These are phyloP conservation scores for Talaromyces borbonicus DNA, from an alignment of 495 filamentous ascomycete genomes.

Conservation along the genomic window DNA sequence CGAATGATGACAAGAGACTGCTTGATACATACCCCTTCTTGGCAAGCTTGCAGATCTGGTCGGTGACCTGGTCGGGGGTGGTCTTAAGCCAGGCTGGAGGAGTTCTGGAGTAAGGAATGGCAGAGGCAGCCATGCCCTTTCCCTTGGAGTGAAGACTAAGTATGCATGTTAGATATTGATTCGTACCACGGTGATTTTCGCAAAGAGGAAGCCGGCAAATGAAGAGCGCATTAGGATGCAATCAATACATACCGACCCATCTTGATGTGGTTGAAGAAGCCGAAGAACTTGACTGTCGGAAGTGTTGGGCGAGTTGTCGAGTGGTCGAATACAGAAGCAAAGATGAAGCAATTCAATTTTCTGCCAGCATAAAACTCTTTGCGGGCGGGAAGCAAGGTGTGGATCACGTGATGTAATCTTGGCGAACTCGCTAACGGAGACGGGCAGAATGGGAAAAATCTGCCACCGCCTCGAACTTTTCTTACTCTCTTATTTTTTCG, in stretches of 20 bases:
- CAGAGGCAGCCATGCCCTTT: constrained; percentile 94
- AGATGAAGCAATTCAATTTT: too few relatives aligned
- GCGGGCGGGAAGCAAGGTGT: constrained; percentile 7
- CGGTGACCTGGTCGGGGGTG: constrained; percentile 81
- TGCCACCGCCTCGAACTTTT: not conserved
- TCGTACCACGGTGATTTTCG: constrained; percentile 1
- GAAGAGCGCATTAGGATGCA: too few relatives aligned
- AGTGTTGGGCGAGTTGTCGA: constrained; percentile 9
- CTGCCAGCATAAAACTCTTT: constrained; percentile 2
- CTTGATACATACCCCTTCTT: constrained; percentile 64
- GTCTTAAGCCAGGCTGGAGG: constrained; percentile 89
- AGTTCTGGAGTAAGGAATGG: constrained; percentile 91
- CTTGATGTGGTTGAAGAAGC: constrained; percentile 17
- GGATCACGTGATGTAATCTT: constrained; percentile 7
- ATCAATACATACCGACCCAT: constrained; percentile 6
- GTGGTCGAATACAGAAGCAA: constrained; percentile 5
- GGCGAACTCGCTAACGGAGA: constrained; percentile 6
- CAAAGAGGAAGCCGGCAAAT: too few relatives aligned
- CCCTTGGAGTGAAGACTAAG: constrained; percentile 95
- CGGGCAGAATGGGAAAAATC: not conserved
- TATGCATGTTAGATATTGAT: constrained; percentile 21
- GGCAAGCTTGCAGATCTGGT: constrained; percentile 98
- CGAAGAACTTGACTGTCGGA: constrained; percentile 29
- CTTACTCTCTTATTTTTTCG: constrained; percentile 7
- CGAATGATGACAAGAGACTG: not conserved